Base-by-base conservation (phyloP, 2,329 filamentous ascomycete genomes). In the Fusarium sp. region DNA sequence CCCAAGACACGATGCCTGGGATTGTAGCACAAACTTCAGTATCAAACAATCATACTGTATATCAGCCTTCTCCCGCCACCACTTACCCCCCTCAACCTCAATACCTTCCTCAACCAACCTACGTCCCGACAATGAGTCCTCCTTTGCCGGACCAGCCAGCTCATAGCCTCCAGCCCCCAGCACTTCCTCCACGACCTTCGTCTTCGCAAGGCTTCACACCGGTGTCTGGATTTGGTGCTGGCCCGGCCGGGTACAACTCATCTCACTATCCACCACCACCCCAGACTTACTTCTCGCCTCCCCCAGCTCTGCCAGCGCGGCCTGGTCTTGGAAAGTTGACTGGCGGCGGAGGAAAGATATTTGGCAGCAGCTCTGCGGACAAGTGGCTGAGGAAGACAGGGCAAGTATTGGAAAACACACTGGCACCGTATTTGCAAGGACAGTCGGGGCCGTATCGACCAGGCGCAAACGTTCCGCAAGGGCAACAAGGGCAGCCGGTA, bases 301-400 rank as follows among this genome's bases (percentile, higher is more conserved):
- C 75, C 30, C 71, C 67, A 18, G 44, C 71, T 25, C 58, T 70
- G 43, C 68, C 68, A 21, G 55, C 74, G 28, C 63, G 65, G 13
- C 73, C 69, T 21, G 58, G 61, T 5, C 44, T 70, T 13, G 68
- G 70, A 4, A 76, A 74, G 31, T 18, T 65, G 45, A 31, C 62
- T 39, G 62, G 61, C n/a, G 55, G 62, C 2, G 52, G 70, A 6
- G 68, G 72, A 7, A 76, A 74, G 46, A 67, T 79, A 16, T 78
- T 81, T 48, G 76, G 77, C 26, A 75, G 75, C 60, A 75, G 74
- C 34, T 78, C 78, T 19, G 79, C 78, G 3, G 74, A 77, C 59
- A 79, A 77, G 56, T 79, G 78, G 75, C 51, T 80, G 14, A 77
- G 75, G 52, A 81, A 78, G 71, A 80, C 79, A 26, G 76, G 76